These are phyloP conservation scores for Triangularia verruculosa DNA, from an alignment of 2,329 filamentous ascomycete species.

Conservation along the genomic window DNA sequence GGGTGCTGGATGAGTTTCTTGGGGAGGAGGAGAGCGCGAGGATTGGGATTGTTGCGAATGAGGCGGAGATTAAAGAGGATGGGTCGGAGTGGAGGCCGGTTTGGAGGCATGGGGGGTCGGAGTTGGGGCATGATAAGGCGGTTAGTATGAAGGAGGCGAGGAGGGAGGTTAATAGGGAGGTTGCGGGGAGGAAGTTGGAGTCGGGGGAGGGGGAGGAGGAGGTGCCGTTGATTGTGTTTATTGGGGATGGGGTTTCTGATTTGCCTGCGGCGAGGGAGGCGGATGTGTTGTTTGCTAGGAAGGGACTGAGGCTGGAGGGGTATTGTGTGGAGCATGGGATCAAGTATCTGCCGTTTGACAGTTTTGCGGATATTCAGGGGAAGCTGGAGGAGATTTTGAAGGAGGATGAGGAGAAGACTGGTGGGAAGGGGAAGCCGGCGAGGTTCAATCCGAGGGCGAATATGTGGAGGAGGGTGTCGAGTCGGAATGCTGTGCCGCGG, in stretches of 20 bases:
- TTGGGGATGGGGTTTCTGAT: conserved; percentile 67
- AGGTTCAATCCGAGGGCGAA: conserved; percentile 67
- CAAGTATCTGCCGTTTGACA: conserved; percentile 60
- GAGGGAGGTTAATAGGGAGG: conserved; percentile 37
- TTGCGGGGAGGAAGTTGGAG: conserved; percentile 26
- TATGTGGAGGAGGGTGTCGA: conserved; percentile 62
- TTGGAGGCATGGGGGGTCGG: conserved; percentile 60
- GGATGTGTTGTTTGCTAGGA: conserved; percentile 65
- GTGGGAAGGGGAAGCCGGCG: conserved; percentile 55
- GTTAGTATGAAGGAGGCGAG: conserved; percentile 61
- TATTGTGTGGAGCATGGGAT: conserved; percentile 63
- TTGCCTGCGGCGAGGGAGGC: conserved; percentile 63
- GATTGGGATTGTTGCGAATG: conserved; percentile 68
- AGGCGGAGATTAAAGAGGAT: conserved; percentile 56
- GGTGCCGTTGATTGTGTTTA: conserved; percentile 65
- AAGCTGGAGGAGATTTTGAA: conserved; percentile 56
- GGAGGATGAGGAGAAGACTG: conserved; percentile 60
- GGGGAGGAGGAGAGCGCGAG: conserved; percentile 52
- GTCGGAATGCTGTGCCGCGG: conserved; percentile 49
- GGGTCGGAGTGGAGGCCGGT: conserved; percentile 62
- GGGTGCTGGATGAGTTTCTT: conserved; percentile 62
- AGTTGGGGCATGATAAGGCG: conserved; percentile 66
- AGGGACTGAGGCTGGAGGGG: conserved; percentile 62
- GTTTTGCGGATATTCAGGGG: conserved; percentile 62
- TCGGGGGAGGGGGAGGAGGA: conserved; percentile 56